Percentiles rank a stretch among this genome's conserved stretches.
Conservation (phyloP, 2,329 filamentous ascomycete species). For the Cladophialophora yegresii region DNA sequence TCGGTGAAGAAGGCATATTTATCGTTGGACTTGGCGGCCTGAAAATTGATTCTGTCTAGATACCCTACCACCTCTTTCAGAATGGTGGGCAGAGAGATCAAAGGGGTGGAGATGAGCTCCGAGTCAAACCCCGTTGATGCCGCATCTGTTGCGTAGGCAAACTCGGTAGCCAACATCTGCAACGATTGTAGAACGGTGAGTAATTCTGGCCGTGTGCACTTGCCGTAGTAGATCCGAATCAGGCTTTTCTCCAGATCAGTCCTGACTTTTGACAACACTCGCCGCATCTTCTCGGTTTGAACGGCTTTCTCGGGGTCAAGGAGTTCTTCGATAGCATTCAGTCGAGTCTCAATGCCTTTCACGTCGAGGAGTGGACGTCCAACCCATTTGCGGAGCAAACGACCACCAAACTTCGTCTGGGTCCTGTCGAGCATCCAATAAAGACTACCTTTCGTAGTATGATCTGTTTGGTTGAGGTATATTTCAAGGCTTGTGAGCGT, state of each 20-base stretch:
- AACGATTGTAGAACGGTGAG: constrained; percentile 81
- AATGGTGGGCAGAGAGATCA: constrained; percentile 75
- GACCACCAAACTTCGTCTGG: constrained; percentile 81
- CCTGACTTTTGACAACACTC: constrained; percentile 69
- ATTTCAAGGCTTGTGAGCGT: constrained; percentile 92
- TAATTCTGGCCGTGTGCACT: constrained; percentile 86
- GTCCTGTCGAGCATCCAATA: constrained; percentile 97
- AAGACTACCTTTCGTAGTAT: constrained; percentile 79
- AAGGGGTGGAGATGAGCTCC: constrained; percentile 66
- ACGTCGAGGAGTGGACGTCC: constrained; percentile 84
- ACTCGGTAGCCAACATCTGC: constrained; percentile 77
- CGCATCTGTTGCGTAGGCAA: constrained; percentile 64
- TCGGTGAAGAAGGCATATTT: constrained; percentile 94
- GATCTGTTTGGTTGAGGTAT: constrained; percentile 90
- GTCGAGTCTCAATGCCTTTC: constrained; percentile 70
- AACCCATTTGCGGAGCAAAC: constrained; percentile 90
- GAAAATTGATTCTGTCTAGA: constrained; percentile 80
- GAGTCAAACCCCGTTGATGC: constrained; percentile 73
- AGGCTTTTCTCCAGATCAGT: constrained; percentile 89
- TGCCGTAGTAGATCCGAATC: constrained; percentile 95
- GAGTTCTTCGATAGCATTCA: constrained; percentile 84
- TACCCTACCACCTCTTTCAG: constrained; percentile 70
- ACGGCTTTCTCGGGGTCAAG: constrained; percentile 66
- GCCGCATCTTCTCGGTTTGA: constrained; percentile 72
- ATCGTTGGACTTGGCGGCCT: constrained; percentile 82